These are phyloP conservation scores for Xylaria polymorpha DNA, from an alignment of 2,329 filamentous ascomycete genomes.

Conservation along the genomic window DNA sequence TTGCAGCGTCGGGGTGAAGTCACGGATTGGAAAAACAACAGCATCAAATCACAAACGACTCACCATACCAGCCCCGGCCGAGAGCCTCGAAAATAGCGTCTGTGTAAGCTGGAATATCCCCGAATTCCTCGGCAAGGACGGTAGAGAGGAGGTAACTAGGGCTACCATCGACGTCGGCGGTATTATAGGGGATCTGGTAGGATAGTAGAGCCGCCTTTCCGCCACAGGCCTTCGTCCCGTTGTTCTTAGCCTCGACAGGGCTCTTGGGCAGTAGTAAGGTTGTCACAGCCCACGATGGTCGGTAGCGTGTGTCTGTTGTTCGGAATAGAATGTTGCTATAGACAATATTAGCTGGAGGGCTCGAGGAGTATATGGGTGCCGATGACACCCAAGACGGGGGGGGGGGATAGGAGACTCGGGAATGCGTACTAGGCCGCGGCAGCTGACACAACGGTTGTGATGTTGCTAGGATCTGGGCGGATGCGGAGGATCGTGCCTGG, in stretches of 20 bases:
- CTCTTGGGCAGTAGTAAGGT: background rate
- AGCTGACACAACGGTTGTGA: background rate
- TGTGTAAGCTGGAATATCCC: background rate
- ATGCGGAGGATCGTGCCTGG: conserved; percentile 7
- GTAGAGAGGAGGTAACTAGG: conserved; percentile 1
- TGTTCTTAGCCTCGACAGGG: background rate
- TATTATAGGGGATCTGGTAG: conserved; percentile 11
- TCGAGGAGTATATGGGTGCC: background rate
- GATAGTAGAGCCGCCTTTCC: background rate
- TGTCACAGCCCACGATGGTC: conserved; percentile 3
- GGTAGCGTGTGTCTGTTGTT: background rate
- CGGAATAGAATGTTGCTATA: conserved; percentile 6
- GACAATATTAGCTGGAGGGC: background rate
- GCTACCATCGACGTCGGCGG: conserved; percentile 1
- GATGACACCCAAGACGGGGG: background rate
- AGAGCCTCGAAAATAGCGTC: background rate
- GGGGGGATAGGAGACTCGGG: background rate
- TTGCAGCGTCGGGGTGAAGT: too few species aligned
- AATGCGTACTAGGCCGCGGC: background rate
- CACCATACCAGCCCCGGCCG: background rate
- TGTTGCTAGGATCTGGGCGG: background rate
- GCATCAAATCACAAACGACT: background rate
- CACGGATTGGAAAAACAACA: background rate
- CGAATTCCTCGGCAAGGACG: background rate
- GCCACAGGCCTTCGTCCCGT: background rate